phyloP scores from a whole-genome alignment of 352 stramenopile genomes.

The Peronospora destructor region DNA sequence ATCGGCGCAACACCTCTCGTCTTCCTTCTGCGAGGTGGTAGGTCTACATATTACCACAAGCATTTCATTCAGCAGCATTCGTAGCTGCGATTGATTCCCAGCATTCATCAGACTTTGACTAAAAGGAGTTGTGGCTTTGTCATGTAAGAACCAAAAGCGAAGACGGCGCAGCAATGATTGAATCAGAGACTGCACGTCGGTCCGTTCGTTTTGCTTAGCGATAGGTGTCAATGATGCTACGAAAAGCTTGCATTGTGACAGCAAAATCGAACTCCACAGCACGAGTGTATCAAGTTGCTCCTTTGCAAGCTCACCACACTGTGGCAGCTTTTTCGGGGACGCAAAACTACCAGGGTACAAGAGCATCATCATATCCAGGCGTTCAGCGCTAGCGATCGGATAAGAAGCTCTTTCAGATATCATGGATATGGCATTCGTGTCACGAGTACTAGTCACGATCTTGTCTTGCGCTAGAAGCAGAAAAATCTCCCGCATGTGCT shows the following conservation, averaged over 20 bases:
- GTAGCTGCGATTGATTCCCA: constrained; percentile 15
- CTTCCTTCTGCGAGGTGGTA: background rate
- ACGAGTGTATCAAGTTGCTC: constrained; percentile 36
- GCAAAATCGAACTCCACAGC: constrained; percentile 38
- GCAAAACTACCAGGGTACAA: constrained; percentile 38
- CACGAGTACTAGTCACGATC: background rate
- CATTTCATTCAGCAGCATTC: constrained; percentile 18
- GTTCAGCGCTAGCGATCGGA: constrained; percentile 2
- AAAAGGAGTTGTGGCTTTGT: constrained; percentile 4
- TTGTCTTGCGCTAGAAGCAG: constrained; percentile 8
- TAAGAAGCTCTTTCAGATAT: background rate
- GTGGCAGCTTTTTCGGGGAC: constrained; percentile 19
- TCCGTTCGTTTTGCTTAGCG: background rate
- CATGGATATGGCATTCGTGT: background rate
- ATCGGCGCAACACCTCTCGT: background rate
- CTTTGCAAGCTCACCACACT: constrained; percentile 42
- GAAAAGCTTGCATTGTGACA: constrained; percentile 40
- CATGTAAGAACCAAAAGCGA: constrained; percentile 12
- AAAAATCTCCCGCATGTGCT: constrained; percentile 31
- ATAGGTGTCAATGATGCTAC: background rate
- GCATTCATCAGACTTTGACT: constrained; percentile 14
- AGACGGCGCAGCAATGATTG: constrained; percentile 14
- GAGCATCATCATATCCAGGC: constrained; percentile 25
- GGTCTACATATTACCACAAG: constrained; percentile 4
- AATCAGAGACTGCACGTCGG: constrained; percentile 1